Base-by-base conservation (phyloP, 176 grass and related monocot genomes). In the maize (Zea mays) region DNA sequence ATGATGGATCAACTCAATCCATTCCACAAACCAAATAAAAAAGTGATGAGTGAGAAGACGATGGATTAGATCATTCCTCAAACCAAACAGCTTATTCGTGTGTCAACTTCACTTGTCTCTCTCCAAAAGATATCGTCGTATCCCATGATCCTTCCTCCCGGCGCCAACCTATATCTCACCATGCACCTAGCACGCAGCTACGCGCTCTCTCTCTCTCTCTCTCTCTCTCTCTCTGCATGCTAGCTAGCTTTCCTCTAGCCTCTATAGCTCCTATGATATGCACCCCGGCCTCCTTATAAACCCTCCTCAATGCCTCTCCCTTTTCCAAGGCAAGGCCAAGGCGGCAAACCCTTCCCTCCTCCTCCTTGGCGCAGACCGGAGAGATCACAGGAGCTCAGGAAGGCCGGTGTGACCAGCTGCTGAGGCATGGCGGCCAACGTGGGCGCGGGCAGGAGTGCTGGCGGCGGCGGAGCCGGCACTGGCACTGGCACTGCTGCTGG, bases 61-160 rank as follows among this genome's bases (percentile, higher is more conserved):
- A n/a, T n/a, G n/a, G n/a, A n/a, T n/a, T n/a, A n/a, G n/a, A n/a
- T n/a, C n/a, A n/a, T n/a, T n/a, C n/a, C n/a, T n/a, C n/a, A n/a
- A n/a, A n/a, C n/a, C n/a, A n/a, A n/a, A n/a, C n/a, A n/a, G n/a
- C n/a, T n/a, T n/a, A n/a, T n/a, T n/a, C 82, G 87, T 85, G 89
- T 93, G 90, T 99, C 96, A 81, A 88, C 90, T 83, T 92, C 92
- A 82, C 64, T 64, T 55, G 83, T 99, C 90, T 75, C 92, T 95
- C 88, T 99, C 90, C 91, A 81, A 90, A 99, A 99, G 92, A 99
- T 99, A 89, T 70, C 13, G 35, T 65, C 4, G 65, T 45, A 46
- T 88, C 62, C 76, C 89, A 85, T 85, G 90, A 99, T 92, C 86
- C 82, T 90, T 73, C 81, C 79, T 87, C 90, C 77, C 81, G 44